Evolutionary conservation across 345 rosid species (phyloP).

Genomic region (Viola odorata): DNA sequence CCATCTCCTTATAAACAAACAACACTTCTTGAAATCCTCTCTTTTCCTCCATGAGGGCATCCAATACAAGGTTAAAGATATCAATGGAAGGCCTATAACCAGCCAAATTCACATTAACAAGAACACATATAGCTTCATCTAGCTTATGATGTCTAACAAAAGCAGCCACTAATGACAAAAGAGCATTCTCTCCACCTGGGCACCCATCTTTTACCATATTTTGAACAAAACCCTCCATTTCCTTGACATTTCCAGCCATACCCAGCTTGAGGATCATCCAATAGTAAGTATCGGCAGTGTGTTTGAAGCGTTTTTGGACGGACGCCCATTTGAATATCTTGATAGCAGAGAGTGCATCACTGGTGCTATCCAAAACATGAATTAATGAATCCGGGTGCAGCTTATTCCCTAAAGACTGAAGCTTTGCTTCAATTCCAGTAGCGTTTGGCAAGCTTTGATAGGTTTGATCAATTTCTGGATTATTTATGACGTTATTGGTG

Average conservation of each 20-base stretch:
- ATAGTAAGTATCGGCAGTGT: conserved; percentile 37
- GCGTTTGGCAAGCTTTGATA: conserved; percentile 8
- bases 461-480: conserved; percentile 14
- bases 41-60: conserved; percentile 35
- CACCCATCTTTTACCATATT: conserved; percentile 30
- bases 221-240: conserved; percentile 39
- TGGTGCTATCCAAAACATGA: conserved; percentile 33
- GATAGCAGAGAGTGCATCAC: conserved; percentile 35
- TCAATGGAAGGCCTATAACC: conserved; percentile 30
- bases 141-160: conserved; percentile 31
- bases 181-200: conserved; percentile 24
- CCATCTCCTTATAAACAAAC: conserved; percentile 61
- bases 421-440: conserved; percentile 27
- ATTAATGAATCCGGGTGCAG: conserved; percentile 36
- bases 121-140: conserved; percentile 34
- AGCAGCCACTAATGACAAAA: conserved; percentile 30
- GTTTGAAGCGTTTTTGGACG: conserved; percentile 35
- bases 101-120: conserved; percentile 31
- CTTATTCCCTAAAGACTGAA: conserved; percentile 28
- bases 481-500: conserved; percentile 17
- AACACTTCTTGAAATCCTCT: conserved; percentile 31
- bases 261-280: conserved; percentile 49
- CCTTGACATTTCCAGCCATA: conserved; percentile 37
- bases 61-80: conserved; percentile 36
- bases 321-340: conserved; percentile 52